A percentile compares a stretch with the other conserved stretches of the same genome.
phyloP scores from a whole-genome alignment of 2,329 filamentous ascomycete species.

The Alternaria dauci region DNA sequence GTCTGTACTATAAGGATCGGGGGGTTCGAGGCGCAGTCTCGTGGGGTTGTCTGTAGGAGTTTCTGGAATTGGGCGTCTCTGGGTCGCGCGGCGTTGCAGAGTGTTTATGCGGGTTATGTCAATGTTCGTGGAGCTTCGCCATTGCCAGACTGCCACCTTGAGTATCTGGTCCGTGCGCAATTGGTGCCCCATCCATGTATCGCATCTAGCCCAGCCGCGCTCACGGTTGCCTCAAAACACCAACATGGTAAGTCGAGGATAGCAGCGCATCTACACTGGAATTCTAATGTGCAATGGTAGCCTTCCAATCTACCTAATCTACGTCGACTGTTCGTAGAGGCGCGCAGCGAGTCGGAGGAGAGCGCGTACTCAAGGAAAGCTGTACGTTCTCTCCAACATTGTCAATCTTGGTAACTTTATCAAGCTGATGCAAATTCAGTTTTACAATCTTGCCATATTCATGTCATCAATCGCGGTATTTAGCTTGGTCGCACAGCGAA shows the following conservation, averaged over 20 bases:
- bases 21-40: conserved; percentile 9
- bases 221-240: conserved; percentile 12
- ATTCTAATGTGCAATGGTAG: conserved; percentile 36
- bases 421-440: conserved; percentile 62
- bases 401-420: not conserved
- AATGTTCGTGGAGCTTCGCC: conserved; percentile 33
- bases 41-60: not conserved
- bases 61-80: not conserved
- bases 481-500: conserved; percentile 88
- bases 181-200: not conserved
- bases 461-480: conserved; percentile 96
- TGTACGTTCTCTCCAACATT: conserved; percentile 62
- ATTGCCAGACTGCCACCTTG: conserved; percentile 43
- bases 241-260: conserved; percentile 27
- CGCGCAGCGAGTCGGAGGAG: conserved; percentile 90
- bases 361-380: conserved; percentile 92
- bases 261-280: not conserved
- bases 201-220: conserved; percentile 15
- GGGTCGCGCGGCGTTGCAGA: conserved; percentile 15
- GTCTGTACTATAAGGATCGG: conserved; percentile 1
- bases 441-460: conserved; percentile 96
- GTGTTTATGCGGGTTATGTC: conserved; percentile 20
- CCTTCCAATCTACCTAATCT: conserved; percentile 88
- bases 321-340: conserved; percentile 94
- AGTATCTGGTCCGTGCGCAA: conserved; percentile 35